Evolutionary conservation across 2,329 filamentous ascomycete genomes (phyloP).

Genomic region (Microdochium trichocladiopsis): DNA sequence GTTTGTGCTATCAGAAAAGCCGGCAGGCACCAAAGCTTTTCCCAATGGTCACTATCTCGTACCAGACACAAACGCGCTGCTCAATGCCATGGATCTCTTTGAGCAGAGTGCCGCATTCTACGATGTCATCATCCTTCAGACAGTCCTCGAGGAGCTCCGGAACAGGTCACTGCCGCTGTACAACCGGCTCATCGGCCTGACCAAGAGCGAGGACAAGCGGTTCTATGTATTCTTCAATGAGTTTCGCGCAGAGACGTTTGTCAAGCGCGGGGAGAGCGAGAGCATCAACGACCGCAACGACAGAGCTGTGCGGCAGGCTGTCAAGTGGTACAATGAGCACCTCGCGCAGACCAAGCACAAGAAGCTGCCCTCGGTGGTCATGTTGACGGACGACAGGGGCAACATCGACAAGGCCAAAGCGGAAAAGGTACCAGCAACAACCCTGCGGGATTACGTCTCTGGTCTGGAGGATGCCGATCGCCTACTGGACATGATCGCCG

Average conservation of each 20-base stretch:
- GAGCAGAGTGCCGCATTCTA: constrained; percentile 88
- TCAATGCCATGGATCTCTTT: constrained; percentile 95
- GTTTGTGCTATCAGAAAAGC: constrained; percentile 83
- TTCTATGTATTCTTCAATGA: constrained; percentile 99
- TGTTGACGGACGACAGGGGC: constrained; percentile 89
- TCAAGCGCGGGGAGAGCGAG: constrained; percentile 68
- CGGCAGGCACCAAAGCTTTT: constrained; percentile 75
- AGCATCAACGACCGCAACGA: constrained; percentile 96
- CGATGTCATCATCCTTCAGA: constrained; percentile 94
- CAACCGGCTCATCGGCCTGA: constrained; percentile 83
- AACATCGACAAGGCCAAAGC: constrained; percentile 76
- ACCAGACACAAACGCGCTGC: constrained; percentile 90
- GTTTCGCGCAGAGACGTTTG: constrained; percentile 86
- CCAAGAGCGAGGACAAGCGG: constrained; percentile 92
- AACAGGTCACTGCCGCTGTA: constrained; percentile 92
- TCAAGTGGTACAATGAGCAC: constrained; percentile 86
- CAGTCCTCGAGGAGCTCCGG: constrained; percentile 90
- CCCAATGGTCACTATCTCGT: constrained; percentile 88
- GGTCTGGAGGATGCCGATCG: constrained; percentile 77
- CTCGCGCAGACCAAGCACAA: constrained; percentile 57
- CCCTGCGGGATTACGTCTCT: constrained; percentile 71
- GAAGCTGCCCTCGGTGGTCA: constrained; percentile 69
- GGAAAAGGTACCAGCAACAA: constrained; percentile 65
- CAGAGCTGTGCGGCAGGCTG: constrained; percentile 77
- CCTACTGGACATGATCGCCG: constrained; percentile 88